These are phyloP conservation scores for Sphaerosporella brunnea DNA, from an alignment of 495 filamentous ascomycete genomes.

Conservation along the genomic window DNA sequence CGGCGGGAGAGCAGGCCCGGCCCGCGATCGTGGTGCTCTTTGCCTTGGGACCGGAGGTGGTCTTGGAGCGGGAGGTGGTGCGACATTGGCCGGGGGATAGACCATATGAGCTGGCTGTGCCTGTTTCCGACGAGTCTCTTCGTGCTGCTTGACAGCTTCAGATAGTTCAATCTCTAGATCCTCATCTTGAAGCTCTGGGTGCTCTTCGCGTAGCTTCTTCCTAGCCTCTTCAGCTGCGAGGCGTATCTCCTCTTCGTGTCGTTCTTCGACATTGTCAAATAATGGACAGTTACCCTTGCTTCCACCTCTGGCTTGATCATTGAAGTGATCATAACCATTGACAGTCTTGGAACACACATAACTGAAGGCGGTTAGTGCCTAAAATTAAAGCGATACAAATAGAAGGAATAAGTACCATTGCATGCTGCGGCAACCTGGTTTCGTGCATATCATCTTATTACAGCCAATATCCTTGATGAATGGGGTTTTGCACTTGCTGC, in stretches of 20 bases:
- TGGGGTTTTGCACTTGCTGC: conserved; percentile 34
- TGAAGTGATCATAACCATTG: conserved; percentile 36
- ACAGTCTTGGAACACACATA: conserved; percentile 52
- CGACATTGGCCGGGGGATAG: conserved; percentile 7
- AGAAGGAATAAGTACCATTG: conserved; percentile 4
- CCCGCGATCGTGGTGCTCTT: too few relatives aligned
- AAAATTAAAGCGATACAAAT: conserved; percentile 13
- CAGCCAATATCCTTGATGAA: conserved; percentile 66
- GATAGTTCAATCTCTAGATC: conserved; percentile 43
- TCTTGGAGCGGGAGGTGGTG: neutral
- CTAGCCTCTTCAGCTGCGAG: conserved; percentile 44
- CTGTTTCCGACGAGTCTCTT: neutral
- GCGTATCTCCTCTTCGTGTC: conserved; percentile 48
- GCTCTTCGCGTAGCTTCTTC: conserved; percentile 37
- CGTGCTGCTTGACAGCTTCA: conserved; percentile 31
- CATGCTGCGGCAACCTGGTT: neutral
- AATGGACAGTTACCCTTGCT: conserved; percentile 42
- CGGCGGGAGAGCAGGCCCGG: too few relatives aligned
- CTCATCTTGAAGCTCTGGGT: conserved; percentile 42
- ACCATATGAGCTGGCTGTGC: neutral
- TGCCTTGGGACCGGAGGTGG: too few relatives aligned
- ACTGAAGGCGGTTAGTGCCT: conserved; percentile 24
- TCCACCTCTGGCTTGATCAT: conserved; percentile 32
- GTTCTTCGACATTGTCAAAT: conserved; percentile 43
- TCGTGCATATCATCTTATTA: conserved; percentile 50